Conservation (phyloP, 2,329 filamentous ascomycete species). For the Colletotrichum sp. region DNA sequence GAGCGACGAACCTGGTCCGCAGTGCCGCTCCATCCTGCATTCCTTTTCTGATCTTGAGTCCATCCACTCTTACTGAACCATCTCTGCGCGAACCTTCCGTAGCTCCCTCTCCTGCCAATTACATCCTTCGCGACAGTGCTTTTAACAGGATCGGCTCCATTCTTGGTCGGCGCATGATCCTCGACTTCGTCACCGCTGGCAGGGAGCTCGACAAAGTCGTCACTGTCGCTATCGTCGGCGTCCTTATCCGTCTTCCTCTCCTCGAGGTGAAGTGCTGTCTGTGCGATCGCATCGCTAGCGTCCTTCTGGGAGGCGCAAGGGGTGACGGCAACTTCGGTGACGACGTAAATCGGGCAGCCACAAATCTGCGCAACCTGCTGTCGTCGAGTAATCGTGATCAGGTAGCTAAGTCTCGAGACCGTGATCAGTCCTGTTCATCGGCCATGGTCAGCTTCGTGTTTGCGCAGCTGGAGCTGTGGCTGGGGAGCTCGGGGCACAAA, state of each 20-base stretch:
- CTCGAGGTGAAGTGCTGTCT: conserved; percentile 55
- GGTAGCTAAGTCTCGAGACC: conserved; percentile 80
- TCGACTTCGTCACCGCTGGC: conserved; percentile 48
- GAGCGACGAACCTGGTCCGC: conserved; percentile 17
- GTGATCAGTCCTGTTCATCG: conserved; percentile 74
- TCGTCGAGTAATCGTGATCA: conserved; percentile 85
- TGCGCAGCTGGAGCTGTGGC: background rate
- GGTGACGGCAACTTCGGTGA: conserved; percentile 90
- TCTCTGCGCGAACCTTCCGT: conserved; percentile 85
- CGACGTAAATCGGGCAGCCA: conserved; percentile 82
- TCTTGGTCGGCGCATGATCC: conserved; percentile 38
- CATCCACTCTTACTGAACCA: conserved; percentile 92
- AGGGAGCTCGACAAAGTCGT: conserved; percentile 46
- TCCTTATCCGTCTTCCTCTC: conserved; percentile 42
- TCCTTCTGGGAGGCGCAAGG: conserved; percentile 80
- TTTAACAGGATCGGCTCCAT: conserved; percentile 31
- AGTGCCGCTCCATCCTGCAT: conserved; percentile 68
- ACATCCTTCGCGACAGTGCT: conserved; percentile 87
- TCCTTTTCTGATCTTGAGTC: conserved; percentile 73
- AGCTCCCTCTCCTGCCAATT: conserved; percentile 80
- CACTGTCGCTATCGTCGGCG: conserved; percentile 50
- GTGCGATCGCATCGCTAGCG: conserved; percentile 73
- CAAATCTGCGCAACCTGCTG: conserved; percentile 89
- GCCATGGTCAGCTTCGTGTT: background rate
- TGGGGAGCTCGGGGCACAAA: conserved; percentile 34